These are phyloP conservation scores for Triticum aestivum DNA, from an alignment of 176 grass and related monocot genomes.

Conservation along the genomic window DNA sequence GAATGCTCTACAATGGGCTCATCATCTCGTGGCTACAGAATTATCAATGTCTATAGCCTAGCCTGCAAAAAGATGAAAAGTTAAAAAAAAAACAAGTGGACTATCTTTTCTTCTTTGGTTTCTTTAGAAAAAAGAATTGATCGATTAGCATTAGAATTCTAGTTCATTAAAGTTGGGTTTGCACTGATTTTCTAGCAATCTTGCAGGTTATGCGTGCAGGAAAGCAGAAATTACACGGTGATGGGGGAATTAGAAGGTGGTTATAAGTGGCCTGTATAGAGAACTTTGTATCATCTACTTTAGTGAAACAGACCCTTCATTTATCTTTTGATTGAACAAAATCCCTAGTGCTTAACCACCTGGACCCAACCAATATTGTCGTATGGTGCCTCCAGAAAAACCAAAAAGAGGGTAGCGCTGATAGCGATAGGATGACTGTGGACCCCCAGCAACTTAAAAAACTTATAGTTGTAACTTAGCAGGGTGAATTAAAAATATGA, in stretches of 20 bases:
- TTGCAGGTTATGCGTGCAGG: conserved; percentile 28
- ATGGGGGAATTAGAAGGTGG: conserved; percentile 29
- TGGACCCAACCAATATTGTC: conserved; percentile 47
- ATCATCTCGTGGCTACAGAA: not conserved
- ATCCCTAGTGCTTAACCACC: conserved; percentile 55
- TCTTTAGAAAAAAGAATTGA: conserved; percentile 28
- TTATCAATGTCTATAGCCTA: conserved; percentile 18
- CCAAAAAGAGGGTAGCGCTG: conserved; percentile 36
- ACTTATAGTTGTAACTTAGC: conserved; percentile 4
- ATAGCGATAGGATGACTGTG: conserved; percentile 30
- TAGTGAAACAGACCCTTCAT: conserved; percentile 37
- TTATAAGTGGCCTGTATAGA: conserved; percentile 52
- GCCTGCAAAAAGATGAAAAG: conserved; percentile 21
- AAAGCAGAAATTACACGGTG: conserved; percentile 37
- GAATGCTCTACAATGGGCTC: conserved; percentile 17
- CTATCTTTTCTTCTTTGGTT: conserved; percentile 1
- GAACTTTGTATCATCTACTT: conserved; percentile 34
- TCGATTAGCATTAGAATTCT: conserved; percentile 29
- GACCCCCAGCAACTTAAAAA: no score
- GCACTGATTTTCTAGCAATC: conserved; percentile 12
- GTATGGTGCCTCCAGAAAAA: conserved; percentile 28
- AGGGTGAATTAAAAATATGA: conserved; percentile 4
- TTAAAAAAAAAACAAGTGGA: conserved; percentile 20
- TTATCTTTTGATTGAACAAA: conserved; percentile 55
- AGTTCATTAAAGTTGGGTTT: conserved; percentile 34